Base-by-base conservation (phyloP, 371 early-diverging fungal species). In the Capillidium heterosporum region DNA sequence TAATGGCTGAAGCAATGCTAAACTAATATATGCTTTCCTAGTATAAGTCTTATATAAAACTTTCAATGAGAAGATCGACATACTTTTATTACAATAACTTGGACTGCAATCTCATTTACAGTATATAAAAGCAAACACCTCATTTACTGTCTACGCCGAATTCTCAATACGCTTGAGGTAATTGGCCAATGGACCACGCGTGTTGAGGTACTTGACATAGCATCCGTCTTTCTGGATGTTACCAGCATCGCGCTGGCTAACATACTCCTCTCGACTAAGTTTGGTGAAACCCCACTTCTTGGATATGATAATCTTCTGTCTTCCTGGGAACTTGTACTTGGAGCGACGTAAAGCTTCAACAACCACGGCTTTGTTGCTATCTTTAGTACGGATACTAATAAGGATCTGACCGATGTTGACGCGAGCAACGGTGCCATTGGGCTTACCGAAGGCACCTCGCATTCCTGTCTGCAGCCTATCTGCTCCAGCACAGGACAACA, bases 401-500 rank as follows among this genome's bases (percentile, higher is more conserved):
- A 99, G 84, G 61, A 92, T 80, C 80, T 99, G 99, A 47, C 98
- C 97, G 78, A 99, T 95, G 81, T 93, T 79, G 71, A 99, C 98
- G 77, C 99, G 92, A 61, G 99, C 99, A 60, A 91, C 99, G 60
- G 85, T 80, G 70, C 99, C 99, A 63, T 86, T 82, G 67, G 99
- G 99, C 86, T 99, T 99, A 67, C 99, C 99, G 72, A 84, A 99
- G 66, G 99, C 98, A 74, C 98, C 98, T 80, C 99, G 92, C 99
- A 99, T 99, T 83, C 99, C 99, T 63, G 91, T 91, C 80, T 99
- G 99, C 67, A 99, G 87, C 77, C 99, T 79, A 89, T 99, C 99
- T 67, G 99, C 99, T 78, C 99, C 99, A 68, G 99, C 99, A 77
- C 99, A 99, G 63, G 98, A 98, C 86, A 99, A 87, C 99, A 99